Evolutionary conservation across 1,284 basidiomycete genomes (phyloP).

Genomic region (Wolfiporia cocos): DNA sequence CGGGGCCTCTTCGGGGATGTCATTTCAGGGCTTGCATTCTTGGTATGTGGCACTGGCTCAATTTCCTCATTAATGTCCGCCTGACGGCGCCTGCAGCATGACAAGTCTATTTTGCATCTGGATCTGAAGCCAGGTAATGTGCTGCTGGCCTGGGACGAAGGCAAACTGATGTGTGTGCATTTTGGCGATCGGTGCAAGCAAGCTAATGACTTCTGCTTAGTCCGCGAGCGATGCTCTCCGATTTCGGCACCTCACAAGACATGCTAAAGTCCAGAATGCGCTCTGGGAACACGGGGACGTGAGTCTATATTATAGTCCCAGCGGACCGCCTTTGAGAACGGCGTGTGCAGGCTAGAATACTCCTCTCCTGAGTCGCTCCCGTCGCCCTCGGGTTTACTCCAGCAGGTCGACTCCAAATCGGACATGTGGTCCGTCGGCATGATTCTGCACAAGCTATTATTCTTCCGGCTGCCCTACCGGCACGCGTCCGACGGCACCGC

Average conservation of each 20-base stretch:
- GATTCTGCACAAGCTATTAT: constrained; percentile 88
- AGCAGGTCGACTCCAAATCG: constrained; percentile 81
- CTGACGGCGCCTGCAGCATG: constrained; percentile 46
- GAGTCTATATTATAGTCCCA: constrained; percentile 35
- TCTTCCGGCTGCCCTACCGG: constrained; percentile 78
- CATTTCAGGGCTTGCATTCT: constrained; percentile 71
- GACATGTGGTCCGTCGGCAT: constrained; percentile 89
- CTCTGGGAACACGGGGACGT: constrained; percentile 92
- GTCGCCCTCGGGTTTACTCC: constrained; percentile 59
- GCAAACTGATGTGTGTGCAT: constrained; percentile 61
- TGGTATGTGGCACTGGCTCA: constrained; percentile 45
- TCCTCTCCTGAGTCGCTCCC: constrained; percentile 84
- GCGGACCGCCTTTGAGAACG: not conserved
- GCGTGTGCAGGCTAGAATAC: constrained; percentile 60
- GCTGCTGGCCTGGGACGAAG: constrained; percentile 87
- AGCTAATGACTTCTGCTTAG: constrained; percentile 27
- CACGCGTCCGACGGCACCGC: constrained; percentile 53
- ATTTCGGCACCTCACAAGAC: constrained; percentile 92
- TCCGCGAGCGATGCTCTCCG: constrained; percentile 84
- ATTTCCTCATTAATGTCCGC: not conserved
- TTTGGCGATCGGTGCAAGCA: not conserved
- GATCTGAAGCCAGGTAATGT: constrained; percentile 94
- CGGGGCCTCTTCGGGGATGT: constrained; percentile 74
- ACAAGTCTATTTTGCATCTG: constrained; percentile 82
- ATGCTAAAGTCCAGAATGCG: constrained; percentile 68